phyloP scores from a whole-genome alignment of 2,329 filamentous ascomycete species.

The Neonectria punicea region DNA sequence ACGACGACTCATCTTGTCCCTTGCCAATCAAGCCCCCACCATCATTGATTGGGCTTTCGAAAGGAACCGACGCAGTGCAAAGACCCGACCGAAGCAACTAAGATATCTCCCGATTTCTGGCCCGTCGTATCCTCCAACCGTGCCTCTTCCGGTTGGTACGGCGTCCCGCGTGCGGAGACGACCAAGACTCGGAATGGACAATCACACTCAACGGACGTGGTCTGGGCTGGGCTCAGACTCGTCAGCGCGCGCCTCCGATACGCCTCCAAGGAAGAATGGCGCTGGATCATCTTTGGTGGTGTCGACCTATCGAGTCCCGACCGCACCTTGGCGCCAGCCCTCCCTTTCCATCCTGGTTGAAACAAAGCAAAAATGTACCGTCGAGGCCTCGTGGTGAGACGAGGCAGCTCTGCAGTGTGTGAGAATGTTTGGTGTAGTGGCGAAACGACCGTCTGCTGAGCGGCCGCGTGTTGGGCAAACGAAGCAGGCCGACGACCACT shows the following conservation, averaged over 20 bases:
- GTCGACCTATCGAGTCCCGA: constrained; percentile 9
- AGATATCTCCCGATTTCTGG: background rate
- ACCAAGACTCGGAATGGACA: constrained; percentile 4
- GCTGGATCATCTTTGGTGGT: constrained; percentile 6
- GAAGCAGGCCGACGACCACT: constrained; percentile 1
- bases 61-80: background rate
- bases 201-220: background rate
- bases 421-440: constrained; percentile 13
- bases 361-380: constrained; percentile 15
- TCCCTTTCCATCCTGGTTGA: constrained; percentile 14
- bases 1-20: background rate
- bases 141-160: background rate
- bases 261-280: background rate
- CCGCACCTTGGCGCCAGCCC: constrained; percentile 3
- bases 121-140: background rate
- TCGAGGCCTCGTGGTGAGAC: constrained; percentile 16
- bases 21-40: background rate
- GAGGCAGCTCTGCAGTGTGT: constrained; percentile 12
- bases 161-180: background rate
- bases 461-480: constrained; percentile 7
- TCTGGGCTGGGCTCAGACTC: background rate
- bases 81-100: background rate
- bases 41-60: background rate
- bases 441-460: constrained; percentile 1
- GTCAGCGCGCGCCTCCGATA: background rate